Conservation (phyloP, 2,329 filamentous ascomycete genomes). For the Helicocarpus griseus region DNA sequence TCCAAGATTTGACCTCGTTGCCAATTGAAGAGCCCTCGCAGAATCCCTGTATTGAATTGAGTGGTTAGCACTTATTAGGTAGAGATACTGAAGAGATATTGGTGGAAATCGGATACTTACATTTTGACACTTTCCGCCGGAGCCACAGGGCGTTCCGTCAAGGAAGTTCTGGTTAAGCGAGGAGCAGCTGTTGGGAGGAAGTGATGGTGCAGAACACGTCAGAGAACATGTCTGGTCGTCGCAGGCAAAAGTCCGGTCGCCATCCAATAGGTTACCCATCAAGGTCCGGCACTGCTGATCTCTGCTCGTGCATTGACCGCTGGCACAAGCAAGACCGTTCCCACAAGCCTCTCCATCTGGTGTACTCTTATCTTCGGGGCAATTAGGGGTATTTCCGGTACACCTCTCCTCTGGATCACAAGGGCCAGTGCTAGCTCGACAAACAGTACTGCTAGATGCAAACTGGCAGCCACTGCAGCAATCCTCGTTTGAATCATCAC, state of each 20-base stretch:
- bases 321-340: conserved; percentile 62
- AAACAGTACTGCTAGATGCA: conserved; percentile 56
- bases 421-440: conserved; percentile 64
- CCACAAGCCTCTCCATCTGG: conserved; percentile 66
- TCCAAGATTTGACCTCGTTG: conserved; percentile 65
- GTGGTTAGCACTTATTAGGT: conserved; percentile 1
- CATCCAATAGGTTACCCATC: conserved; percentile 63
- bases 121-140: conserved; percentile 68
- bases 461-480: conserved; percentile 38
- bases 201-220: conserved; percentile 62
- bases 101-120: conserved; percentile 29
- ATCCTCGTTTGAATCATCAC: conserved; percentile 49
- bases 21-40: conserved; percentile 63
- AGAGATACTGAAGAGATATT: background rate
- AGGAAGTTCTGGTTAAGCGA: conserved; percentile 78
- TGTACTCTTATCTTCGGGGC: conserved; percentile 61
- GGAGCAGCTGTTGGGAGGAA: conserved; percentile 58
- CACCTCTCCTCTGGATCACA: conserved; percentile 86
- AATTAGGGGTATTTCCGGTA: conserved; percentile 59
- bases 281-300: conserved; percentile 80
- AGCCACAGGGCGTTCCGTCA: conserved; percentile 77
- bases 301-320: conserved; percentile 87
- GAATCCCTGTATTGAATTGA: conserved; percentile 42
- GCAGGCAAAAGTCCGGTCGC: conserved; percentile 74
- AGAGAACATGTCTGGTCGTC: conserved; percentile 62